Conservation (phyloP, 768 basidiomycete species). For the Saitozyma podzolica region DNA sequence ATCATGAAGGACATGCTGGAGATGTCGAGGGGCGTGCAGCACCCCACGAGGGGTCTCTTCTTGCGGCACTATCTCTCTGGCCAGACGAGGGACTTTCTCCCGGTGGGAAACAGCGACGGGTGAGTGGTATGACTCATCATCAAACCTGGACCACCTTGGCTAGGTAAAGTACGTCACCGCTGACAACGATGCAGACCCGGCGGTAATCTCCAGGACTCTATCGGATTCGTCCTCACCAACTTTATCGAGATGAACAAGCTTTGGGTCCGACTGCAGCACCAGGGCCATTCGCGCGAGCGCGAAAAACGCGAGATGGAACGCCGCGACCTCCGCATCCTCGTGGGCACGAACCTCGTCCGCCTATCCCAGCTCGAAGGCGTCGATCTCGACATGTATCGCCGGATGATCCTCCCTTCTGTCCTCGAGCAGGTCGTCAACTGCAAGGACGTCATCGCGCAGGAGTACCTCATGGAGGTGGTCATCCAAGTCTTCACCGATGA, state of each 20-base stretch:
- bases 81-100: conserved; percentile 93
- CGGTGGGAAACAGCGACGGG: conserved; percentile 81
- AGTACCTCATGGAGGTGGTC: conserved; percentile 99
- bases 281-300: conserved; percentile 93
- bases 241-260: conserved; percentile 99
- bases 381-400: conserved; percentile 86
- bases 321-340: conserved; percentile 88
- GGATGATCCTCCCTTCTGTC: conserved; percentile 82
- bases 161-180: not conserved
- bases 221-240: conserved; percentile 92
- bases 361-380: conserved; percentile 94
- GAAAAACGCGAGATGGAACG: conserved; percentile 98
- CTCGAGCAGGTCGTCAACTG: conserved; percentile 97
- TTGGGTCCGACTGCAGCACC: conserved; percentile 97
- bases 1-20: conserved; percentile 99
- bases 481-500: conserved; percentile 99
- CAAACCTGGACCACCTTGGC: no score
- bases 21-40: conserved; percentile 95
- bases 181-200: conserved; percentile 60
- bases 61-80: conserved; percentile 94
- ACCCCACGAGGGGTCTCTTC: conserved; percentile 95
- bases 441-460: conserved; percentile 97
- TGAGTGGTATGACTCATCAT: conserved; percentile 50
- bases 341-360: conserved; percentile 96
- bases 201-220: conserved; percentile 93